Base-by-base conservation (phyloP, 495 filamentous ascomycete species). In the Penicillium macrosclerotiorum region DNA sequence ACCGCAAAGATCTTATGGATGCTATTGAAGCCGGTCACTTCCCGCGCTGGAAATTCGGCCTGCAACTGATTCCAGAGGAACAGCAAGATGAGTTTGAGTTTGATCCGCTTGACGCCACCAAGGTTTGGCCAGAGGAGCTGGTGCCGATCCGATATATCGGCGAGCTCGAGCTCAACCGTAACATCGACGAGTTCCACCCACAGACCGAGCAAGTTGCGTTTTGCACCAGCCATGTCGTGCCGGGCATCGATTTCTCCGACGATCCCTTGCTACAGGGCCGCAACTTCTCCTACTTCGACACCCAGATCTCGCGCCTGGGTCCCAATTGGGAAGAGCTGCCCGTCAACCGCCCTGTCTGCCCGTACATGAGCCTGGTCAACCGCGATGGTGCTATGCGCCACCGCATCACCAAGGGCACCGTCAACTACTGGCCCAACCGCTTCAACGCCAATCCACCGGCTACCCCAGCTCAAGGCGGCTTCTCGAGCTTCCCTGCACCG, bases 371-470 rank as follows among this genome's bases (percentile, higher is more conserved):
- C 34, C 62, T 85, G 1, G 72, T 90, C 29, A 72, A 72, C 47
- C 55, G 68, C 2, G 68, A 72, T 12, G 68, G 68, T 8, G 54
- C 63, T 1, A 57, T 56, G 49, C 56, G 45, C 27, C 75, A 78
- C 47, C 67, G 69, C 17, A 82, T 85, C 56, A 76, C 73, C 24
- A 80, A 78, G 52, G 88, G 89, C 45, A 82, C 72, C 1, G 82
- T 90, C 51, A 94, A 92, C 69, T 95, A 95, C 72, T 95, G 85
- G 85, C 89, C 90, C 14, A 95, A 95, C 63, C 80, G 89, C 2
- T 88, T 80, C 49, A 74, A 80, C 3, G 72, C 76, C 6, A 69
- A 74, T 18, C 83, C 84, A 0, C 84, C 89, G 1, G 81, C 84
- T 0, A 65, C 57, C 6, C 53, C 55, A 5, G 62, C 77, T 12